Base-by-base conservation (phyloP, 2,329 filamentous ascomycete species). In the Gyromitra esculenta region DNA sequence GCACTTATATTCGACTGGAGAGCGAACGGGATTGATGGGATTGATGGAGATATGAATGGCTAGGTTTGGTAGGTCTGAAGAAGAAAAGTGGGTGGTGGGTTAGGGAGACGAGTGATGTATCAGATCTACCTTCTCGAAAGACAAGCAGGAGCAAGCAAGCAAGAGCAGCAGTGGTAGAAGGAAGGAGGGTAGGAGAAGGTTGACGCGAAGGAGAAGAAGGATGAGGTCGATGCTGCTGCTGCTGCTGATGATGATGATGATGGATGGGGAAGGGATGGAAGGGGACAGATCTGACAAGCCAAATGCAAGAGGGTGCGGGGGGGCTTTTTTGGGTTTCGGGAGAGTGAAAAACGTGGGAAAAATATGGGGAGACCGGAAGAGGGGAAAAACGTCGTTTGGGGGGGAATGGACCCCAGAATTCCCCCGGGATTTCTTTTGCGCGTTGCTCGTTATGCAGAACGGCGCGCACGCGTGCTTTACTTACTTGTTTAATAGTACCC, bases 351-450 rank as follows among this genome's bases (percentile, higher is more conserved):
- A 77, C 75, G 70, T 77, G 75, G 75, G 63, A 77, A 65, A 70
- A 69, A 75, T 69, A 77, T 77, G 71, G 75, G 71, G 74, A 77
- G 74, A 77, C 70, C 74, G 71, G 77, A 78, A 73, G 77, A 75
- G 77, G 74, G 76, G 72, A 74, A 76, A 73, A 60, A 76, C 73
- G 67, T 78, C 73, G 63, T 73, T 41, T 65, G 76, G 77, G 74
- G 70, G 56, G 45, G 45, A 70, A 68, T 63, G 52, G 45, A 70
- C 71, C 71, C 75, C 64, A 75, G 64, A 75, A 74, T 65, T 57
- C 59, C 66, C 72, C 59, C 65, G 50, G 59, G 66, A 48, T 59
- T 71, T 65, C 63, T 66, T 25, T 66, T 66, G 69, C 60, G 60
- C 69, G 63, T 50, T 74, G 63, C 64, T 69, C 48, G 66, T 71